phyloP scores from a whole-genome alignment of 208 protist species.

The Phytomonas francai region DNA sequence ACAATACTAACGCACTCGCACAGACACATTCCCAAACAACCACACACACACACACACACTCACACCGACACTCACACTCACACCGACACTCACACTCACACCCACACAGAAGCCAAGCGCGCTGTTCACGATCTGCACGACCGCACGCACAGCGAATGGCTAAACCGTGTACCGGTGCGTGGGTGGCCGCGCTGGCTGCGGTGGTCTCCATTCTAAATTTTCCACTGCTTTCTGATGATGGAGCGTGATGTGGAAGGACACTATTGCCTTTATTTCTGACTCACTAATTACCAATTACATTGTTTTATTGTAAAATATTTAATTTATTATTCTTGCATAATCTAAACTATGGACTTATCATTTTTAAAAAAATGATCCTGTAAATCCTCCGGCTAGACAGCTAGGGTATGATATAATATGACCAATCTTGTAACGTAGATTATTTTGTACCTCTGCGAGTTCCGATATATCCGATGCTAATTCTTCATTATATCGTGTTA shows the following conservation, averaged over 20 bases:
- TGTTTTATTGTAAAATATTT: background rate
- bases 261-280: background rate
- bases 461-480: constrained; percentile 33
- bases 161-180: background rate
- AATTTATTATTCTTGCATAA: background rate
- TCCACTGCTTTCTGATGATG: background rate
- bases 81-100: background rate
- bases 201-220: background rate
- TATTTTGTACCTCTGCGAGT: constrained; percentile 55
- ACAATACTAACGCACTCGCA: background rate
- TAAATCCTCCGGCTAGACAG: constrained; percentile 54
- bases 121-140: background rate
- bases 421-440: constrained; percentile 52
- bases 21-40: background rate
- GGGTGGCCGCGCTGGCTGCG: background rate
- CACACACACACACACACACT: background rate
- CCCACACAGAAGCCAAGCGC: background rate
- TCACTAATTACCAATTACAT: background rate
- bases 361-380: constrained; percentile 50
- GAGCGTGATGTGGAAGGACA: background rate
- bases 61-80: background rate
- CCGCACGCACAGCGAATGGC: background rate
- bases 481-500: constrained; percentile 46
- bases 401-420: constrained; percentile 68
- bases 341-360: background rate